Base-by-base conservation (phyloP, 371 early-diverging fungal genomes). In the Mortierella sp. region DNA sequence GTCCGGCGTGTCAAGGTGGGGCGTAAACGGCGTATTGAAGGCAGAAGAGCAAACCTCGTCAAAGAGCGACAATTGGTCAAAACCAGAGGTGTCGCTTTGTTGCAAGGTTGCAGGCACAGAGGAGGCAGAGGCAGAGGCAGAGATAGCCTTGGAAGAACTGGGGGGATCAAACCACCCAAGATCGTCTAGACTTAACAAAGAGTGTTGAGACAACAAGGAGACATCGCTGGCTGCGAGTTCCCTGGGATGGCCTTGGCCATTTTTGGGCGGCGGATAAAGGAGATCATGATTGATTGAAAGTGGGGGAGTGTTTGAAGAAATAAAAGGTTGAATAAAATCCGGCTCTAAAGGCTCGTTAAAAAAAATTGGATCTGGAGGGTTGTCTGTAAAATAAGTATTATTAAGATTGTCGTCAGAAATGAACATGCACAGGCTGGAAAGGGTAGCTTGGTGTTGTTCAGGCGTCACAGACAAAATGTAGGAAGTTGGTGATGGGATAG, bases 1-100 rank as follows among this genome's bases (percentile, higher is more conserved):
- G 80, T 79, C 74, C 74, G 80, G 80, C 74, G 80, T 74, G 80
- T 79, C 80, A 73, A 79, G 68, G 40, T 79, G 54, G 42, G 80
- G 74, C 31, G 80, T 54, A 37, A 58, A 70, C 61, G 80, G 80
- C 43, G 80, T 62, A 54, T 58, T 66, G 74, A 64, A 55, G 65
- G 64, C 80, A 70, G 80, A 74, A 37, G 70, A 60, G 70, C 74
- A 79, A 66, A 66, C 68, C 49, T 73, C 80, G 28, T 74, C 80
- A 56, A 79, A 59, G 64, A 70, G 80, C 70, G 80, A 79, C 54
- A 74, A 58, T 26, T 79, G 74, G 68, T 79, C 80, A 49, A 79
- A 79, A 56, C 80, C 80, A 74, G 71, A 60, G 40, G 60, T 37
- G 59, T 66, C 68, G 43, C 57, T 61, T 42, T 66, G 53, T 65